Evolutionary conservation across 2,329 filamentous ascomycete species (phyloP), one percentile per base, ranked within the genome.

Genomic region (Scopulariopsis brevicaulis): DNA sequence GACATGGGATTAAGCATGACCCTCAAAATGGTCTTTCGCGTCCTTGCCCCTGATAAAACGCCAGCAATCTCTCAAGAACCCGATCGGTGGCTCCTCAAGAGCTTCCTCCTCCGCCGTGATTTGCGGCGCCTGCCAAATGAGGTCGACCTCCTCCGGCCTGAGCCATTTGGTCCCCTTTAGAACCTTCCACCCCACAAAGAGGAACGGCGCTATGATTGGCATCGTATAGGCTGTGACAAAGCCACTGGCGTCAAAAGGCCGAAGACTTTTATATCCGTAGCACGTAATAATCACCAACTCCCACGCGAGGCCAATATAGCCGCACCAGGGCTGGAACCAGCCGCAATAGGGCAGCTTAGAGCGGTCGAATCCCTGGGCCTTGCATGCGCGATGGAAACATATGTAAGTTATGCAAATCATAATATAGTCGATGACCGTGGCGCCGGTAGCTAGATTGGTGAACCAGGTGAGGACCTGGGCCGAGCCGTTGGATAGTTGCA

Each of bases 181-280:
- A 1, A 87, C 11, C 70, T 89, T 89, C 82, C 83, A 89, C 64
- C 74, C 74, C 22, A 78, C 56, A 65, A 79, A 86, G 32, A 82
- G 69, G 40, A 81, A 65, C 8, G 77, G 75, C 0, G 77, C 76
- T 25, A 84, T 66, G 15, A 83, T 68, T 60, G 79, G 71, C 78
- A 83, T 82, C 28, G 77, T 78, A 68, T 84, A 84, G 70, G 80
- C 79, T n/a, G 73, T 69, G 67, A 79, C 73, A 65, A 80, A 77
- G 40, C 65, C 71, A 2, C 74, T 68, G 22, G 74, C 71, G 28
- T 69, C 67, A 76, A 82, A 85, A 18, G 70, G 69, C 25, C 55
- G 63, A 65, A 81, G 81, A 0, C 75, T 69, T 4, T 71, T 71
- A 67, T 85, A 86, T 22, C 83, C 82, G 65, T 82, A 84, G 62